Evolutionary conservation across 2,329 filamentous ascomycete genomes (phyloP), one percentile per base, ranked within the genome.

Genomic region (Xylaria sp.): DNA sequence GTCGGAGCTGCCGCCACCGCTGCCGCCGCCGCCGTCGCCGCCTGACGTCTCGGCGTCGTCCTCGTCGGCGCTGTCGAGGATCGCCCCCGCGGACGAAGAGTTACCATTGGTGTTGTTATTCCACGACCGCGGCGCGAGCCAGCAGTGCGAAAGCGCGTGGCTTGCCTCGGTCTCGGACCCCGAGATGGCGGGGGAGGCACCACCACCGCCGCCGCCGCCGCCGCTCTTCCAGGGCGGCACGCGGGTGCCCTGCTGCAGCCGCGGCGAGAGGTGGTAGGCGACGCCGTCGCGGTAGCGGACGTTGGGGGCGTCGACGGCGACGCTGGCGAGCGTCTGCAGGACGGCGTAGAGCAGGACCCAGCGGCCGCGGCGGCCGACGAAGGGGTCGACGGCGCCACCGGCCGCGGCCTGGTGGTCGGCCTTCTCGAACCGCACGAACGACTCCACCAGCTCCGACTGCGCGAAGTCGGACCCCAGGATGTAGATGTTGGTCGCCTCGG

Each of bases 321-420:
- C 74, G 20, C 79, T 80, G 2, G 83, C 83, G 1, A 87, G 75
- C 0, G 79, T 81, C 67, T 87, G 84, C 16, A 87, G 69, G 9
- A 86, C 71, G 2, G 79, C 81, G 62, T 87, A 87, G 19, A 87
- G 76, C 2, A 87, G 71, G 3, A 85, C 72, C 84, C 84, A 87
- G 19, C 84, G 79, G 8, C 81, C 83, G 9, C 80, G 77, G 1
- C 84, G 79, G 2, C 82, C 83, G 17, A 74, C 75, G 46, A 76
- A 78, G 1, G 82, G 82, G 57, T 85, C 79, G 7, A 82, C 68
- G 39, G 80, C 76, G 20, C 74, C 74, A 20, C 74, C 74, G 1
- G 80, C 67, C 4, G n/a, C n/a, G n/a, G n/a, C n/a, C n/a, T n/a
- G n/a, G n/a, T 66, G 72, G 56, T 86, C 82, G 0, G 68, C 61